Base-by-base conservation (phyloP, 805 yeast genomes). In the Limtongia smithiae region DNA sequence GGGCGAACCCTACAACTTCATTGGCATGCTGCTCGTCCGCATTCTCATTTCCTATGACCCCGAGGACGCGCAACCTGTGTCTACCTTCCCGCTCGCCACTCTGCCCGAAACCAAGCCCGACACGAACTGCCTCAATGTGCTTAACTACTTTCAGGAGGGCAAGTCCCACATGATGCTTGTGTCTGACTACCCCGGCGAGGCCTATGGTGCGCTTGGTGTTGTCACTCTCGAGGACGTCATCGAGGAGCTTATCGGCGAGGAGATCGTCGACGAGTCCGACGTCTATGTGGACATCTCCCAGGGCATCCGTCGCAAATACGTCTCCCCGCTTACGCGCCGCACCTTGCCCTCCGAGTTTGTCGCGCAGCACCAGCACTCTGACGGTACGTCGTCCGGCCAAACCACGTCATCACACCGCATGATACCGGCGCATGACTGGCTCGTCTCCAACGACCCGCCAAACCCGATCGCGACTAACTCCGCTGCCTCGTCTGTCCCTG, bases 101-200 rank as follows among this genome's bases (percentile, higher is more conserved):
- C 75, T 91, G 39, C 98, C 98, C 0, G 97, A 91, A 69, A 91
- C 98, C 0, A 80, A 84, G 2, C 83, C 87, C 20, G 89, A 84
- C 44, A 90, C 97, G 3, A 88, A 96, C 4, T 91, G 97, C 67
- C 74, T 91, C 64, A 91, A 93, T 68, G 90, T 91, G 58, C 75
- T 91, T 63, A 91, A 91, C 68, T 91, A 91, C 69, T 91, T 93
- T 75, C 98, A 91, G 68, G 97, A 91, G 67, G 98, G 98, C 54
- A 90, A 89, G 68, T 83, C 95, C 1, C 98, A 91, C 68, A 91
- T 91, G 98, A 91, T 93, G 61, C 82, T 90, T 32, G 96, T 91
- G 7, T 81, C 91, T 56, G 82, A 81, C 49, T 74, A 74, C 38
- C 97, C 97, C 0, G 98, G 98, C 37, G 75, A 68, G 34, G 73